phyloP scores from a whole-genome alignment of 2,329 filamentous ascomycete genomes.

The Trichophyton benhamiae region DNA sequence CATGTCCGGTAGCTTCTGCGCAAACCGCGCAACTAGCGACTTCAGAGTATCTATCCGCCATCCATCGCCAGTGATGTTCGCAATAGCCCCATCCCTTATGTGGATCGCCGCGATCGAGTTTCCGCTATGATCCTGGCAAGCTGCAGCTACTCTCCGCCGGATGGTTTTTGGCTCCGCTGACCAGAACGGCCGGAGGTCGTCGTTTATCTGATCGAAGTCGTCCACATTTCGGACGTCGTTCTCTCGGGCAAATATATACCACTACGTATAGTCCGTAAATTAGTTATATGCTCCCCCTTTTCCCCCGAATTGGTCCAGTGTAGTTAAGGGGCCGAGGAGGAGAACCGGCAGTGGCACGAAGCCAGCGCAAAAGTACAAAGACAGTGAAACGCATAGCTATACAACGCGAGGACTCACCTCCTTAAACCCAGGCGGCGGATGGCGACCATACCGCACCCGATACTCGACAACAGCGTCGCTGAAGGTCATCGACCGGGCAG shows the following conservation, averaged over 20 bases:
- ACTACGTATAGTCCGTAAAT: constrained; percentile 15
- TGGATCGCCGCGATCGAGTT: constrained; percentile 28
- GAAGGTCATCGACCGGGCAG: not conserved
- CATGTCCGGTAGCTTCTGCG: not conserved
- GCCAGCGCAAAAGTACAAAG: not conserved
- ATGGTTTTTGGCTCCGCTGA: constrained; percentile 32
- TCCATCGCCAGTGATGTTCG: constrained; percentile 33
- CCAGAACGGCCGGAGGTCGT: constrained; percentile 41
- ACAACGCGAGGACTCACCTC: not conserved
- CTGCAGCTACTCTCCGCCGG: constrained; percentile 29
- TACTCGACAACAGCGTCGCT: constrained; percentile 31
- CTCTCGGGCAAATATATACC: constrained; percentile 35
- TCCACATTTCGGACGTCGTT: constrained; percentile 36
- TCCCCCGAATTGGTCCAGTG: not conserved
- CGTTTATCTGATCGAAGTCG: constrained; percentile 41
- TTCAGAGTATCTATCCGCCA: constrained; percentile 23
- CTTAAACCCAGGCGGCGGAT: constrained; percentile 41
- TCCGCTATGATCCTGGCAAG: constrained; percentile 29
- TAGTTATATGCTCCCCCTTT: not conserved
- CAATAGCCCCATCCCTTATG: constrained; percentile 18
- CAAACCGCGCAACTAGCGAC: not conserved
- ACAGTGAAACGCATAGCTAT: not conserved
- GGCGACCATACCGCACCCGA: constrained; percentile 32
- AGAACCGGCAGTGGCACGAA: not conserved
- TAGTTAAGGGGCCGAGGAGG: too few species aligned